Base-by-base conservation (phyloP, 2,329 filamentous ascomycete genomes). In the Bipolaris victoriae region DNA sequence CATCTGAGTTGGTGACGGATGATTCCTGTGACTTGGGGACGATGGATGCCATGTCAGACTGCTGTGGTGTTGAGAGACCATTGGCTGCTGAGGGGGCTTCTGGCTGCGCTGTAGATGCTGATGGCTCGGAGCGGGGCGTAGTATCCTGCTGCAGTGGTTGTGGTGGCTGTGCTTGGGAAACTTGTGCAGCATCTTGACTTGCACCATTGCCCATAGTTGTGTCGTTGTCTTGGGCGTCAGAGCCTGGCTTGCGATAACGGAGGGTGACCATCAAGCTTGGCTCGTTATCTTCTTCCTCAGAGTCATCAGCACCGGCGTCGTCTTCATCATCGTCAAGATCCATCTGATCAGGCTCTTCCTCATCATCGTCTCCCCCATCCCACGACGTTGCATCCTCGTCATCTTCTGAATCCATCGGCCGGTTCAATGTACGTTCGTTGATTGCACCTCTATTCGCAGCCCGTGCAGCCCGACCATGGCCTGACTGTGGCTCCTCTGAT, bases 191-290 rank as follows among this genome's bases (percentile, higher is more conserved):
- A 29, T 46, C 35, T 6, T 35, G 48, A 10, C 44, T 35, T 7
- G 40, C 26, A 3, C 57, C 53, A 15, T 63, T 55, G 20, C 18
- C 16, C 36, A 46, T 49, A 6, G 22, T 16, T 0, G 52, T 24
- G 24, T 58, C 45, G n/a, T 47, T 29, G 13, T 55, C 44, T 13
- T 55, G 44, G 5, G 52, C 51, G 13, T 61, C 49, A 10, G 48
- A 54, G 24, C 60, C 44, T 13, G 60, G 61, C 57, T 73, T 74
- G 18, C 64, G 58, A 44, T 73, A 73, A 29, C 66, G 65, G 24
- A 97, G 81, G 73, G 90, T 93, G 55, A 97, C 89, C 49, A 97
- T 83, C 39, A 94, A 82, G 64, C 87, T 91, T 18, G 40, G 16
- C 11, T 44, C 43, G 36, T 76, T 70, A 5, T 63, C 63, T 5